A percentile compares a stretch with the other conserved stretches of the same genome.
phyloP scores from a whole-genome alignment of 1,139 yeast genomes.

The Saccharomyces hybrid region DNA sequence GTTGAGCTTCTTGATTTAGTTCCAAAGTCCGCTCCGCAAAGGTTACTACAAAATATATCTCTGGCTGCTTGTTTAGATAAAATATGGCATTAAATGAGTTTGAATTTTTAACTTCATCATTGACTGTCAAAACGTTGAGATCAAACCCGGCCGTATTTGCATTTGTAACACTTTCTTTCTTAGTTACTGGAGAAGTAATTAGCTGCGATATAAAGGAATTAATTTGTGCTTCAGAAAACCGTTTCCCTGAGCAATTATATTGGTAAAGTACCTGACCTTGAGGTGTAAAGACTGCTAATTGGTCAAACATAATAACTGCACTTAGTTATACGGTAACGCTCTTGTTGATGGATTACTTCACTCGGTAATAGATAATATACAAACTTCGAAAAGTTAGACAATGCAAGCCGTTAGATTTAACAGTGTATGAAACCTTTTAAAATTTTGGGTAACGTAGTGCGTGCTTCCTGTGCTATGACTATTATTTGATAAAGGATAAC shows the following conservation, averaged over 20 bases:
- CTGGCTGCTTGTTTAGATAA: slow-evolving; percentile 26
- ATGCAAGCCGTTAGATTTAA: not conserved
- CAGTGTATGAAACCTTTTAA: not conserved
- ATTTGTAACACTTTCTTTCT: slow-evolving; percentile 18
- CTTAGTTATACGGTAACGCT: slow-evolving; percentile 2
- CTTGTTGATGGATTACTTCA: not conserved
- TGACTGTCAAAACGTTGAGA: not conserved
- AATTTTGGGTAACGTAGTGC: not conserved
- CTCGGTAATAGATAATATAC: not conserved
- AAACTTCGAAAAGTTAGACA: not conserved
- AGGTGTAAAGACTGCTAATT: slow-evolving; percentile 46
- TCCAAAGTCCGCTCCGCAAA: slow-evolving; percentile 31
- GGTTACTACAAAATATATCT: slow-evolving; percentile 27
- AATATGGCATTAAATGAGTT: slow-evolving; percentile 33
- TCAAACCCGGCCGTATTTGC: slow-evolving; percentile 1
- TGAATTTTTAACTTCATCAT: slow-evolving; percentile 12
- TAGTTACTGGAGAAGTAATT: slow-evolving; percentile 26
- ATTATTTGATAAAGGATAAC: not conserved
- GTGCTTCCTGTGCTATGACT: not conserved
- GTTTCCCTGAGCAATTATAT: slow-evolving; percentile 37
- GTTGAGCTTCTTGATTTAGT: slow-evolving; percentile 30
- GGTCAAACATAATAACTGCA: slow-evolving; percentile 42
- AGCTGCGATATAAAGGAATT: slow-evolving; percentile 40
- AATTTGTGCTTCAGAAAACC: slow-evolving; percentile 45
- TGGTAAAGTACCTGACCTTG: slow-evolving; percentile 54